phyloP scores from a whole-genome alignment of 129 eudicot genomes.

The sunflower (Helianthus annuus) region HanXRQr2.0-SUNRISE NC_035446.2:153054511-153055010 shows the following conservation, averaged over 20 bases:
- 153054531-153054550: constrained; percentile 93
- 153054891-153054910: constrained; percentile 80
- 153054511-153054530: constrained; percentile 92
- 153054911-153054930: constrained; percentile 93
- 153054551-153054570: constrained; percentile 94
- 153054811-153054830: constrained; percentile 84
- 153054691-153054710: constrained; percentile 81
- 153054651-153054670: constrained; percentile 46
- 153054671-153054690: constrained; percentile 79
- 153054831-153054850: constrained; percentile 74
- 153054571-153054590: constrained; percentile 66
- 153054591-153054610: constrained; percentile 74
- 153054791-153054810: constrained; percentile 76
- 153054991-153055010: constrained; percentile 73
- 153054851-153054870: constrained; percentile 75
- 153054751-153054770: constrained; percentile 86
- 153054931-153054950: constrained; percentile 83
- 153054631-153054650: constrained; percentile 49
- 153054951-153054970: constrained; percentile 78
- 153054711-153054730: constrained; percentile 88
- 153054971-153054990: constrained; percentile 80
- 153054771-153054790: constrained; percentile 68
- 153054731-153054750: constrained; percentile 58
- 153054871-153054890: constrained; percentile 50
- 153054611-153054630: constrained; percentile 56